These are phyloP conservation scores for Dactylellina cionopaga DNA, from an alignment of 2,329 filamentous ascomycete genomes.

Conservation along the genomic window DNA sequence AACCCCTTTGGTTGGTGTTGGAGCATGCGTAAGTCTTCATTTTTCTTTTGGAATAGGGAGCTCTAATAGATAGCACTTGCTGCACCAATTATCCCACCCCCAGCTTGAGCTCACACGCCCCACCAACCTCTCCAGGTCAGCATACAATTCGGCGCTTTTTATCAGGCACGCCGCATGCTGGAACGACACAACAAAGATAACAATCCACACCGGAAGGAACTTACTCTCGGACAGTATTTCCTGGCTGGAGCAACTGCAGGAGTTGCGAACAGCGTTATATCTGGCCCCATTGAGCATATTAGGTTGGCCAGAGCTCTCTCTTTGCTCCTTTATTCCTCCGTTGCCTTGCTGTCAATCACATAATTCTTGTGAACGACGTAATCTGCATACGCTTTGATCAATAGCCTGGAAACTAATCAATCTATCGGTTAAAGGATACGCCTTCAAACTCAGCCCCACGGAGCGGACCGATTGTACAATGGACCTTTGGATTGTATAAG, in stretches of 20 bases:
- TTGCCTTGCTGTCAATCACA: not conserved
- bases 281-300: slow-evolving; percentile 47
- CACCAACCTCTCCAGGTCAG: slow-evolving; percentile 67
- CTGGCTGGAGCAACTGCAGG: slow-evolving; percentile 90
- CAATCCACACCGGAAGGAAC: slow-evolving; percentile 62
- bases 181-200: slow-evolving; percentile 75
- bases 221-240: slow-evolving; percentile 89
- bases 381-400: slow-evolving; percentile 33
- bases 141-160: slow-evolving; percentile 98
- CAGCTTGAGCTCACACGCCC: slow-evolving; percentile 29
- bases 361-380: not conserved
- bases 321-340: not conserved
- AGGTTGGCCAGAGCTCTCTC: slow-evolving; percentile 36
- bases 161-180: slow-evolving; percentile 86
- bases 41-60: slow-evolving; percentile 54
- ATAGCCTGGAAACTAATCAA: slow-evolving; percentile 34
- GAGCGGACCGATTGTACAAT: slow-evolving; percentile 76
- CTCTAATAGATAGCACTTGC: slow-evolving; percentile 7
- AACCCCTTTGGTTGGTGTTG: slow-evolving; percentile 92
- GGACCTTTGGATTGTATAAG: slow-evolving; percentile 91
- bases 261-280: slow-evolving; percentile 74
- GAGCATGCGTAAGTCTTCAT: slow-evolving; percentile 76
- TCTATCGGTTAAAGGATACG: slow-evolving; percentile 71
- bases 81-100: slow-evolving; percentile 1
- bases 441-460: slow-evolving; percentile 95